phyloP scores from a whole-genome alignment of 768 basidiomycete species.

The Boletus vinaceobasis region DNA sequence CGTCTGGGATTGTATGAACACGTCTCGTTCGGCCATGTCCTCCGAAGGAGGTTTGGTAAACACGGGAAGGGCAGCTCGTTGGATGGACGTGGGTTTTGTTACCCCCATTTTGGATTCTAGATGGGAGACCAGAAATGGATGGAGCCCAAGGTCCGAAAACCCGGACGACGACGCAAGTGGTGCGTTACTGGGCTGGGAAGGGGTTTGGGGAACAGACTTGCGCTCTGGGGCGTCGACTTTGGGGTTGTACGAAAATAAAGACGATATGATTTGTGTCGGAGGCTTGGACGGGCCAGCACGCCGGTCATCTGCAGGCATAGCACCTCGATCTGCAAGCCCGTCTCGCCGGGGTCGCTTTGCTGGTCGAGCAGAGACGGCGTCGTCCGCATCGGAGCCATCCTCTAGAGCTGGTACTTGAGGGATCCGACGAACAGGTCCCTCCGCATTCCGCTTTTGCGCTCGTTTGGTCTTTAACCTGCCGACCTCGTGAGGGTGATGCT shows the following conservation, averaged over 20 bases:
- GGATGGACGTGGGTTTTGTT: slow-evolving; percentile 84
- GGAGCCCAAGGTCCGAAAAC: slow-evolving; percentile 79
- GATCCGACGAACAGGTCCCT: slow-evolving; percentile 27
- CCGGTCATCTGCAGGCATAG: slow-evolving; percentile 11
- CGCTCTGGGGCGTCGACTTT: slow-evolving; percentile 47
- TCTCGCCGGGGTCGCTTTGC: slow-evolving; percentile 45
- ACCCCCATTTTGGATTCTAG: slow-evolving; percentile 79
- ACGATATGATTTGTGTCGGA: slow-evolving; percentile 73
- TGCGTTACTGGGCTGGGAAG: slow-evolving; percentile 72
- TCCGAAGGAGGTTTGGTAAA: slow-evolving; percentile 47
- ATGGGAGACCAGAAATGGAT: slow-evolving; percentile 77
- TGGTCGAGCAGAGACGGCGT: slow-evolving; percentile 34
- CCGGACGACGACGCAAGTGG: slow-evolving; percentile 72
- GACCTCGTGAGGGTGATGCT: slow-evolving; percentile 1
- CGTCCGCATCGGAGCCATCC: slow-evolving; percentile 11
- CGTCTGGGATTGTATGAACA: slow-evolving; percentile 94
- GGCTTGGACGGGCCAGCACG: slow-evolving; percentile 27
- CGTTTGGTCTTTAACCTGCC: slow-evolving; percentile 73
- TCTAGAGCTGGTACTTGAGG: slow-evolving; percentile 11
- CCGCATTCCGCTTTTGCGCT: slow-evolving; percentile 55
- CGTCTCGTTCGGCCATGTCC: slow-evolving; percentile 54
- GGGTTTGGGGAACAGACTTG: slow-evolving; percentile 20
- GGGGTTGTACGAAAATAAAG: slow-evolving; percentile 84
- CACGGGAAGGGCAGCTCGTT: slow-evolving; percentile 65
- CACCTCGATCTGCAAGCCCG: slow-evolving; percentile 20